Evolutionary conservation across 768 basidiomycete species (phyloP), one percentile per base, ranked within the genome.

Genomic region (Boletus rex-veris): DNA sequence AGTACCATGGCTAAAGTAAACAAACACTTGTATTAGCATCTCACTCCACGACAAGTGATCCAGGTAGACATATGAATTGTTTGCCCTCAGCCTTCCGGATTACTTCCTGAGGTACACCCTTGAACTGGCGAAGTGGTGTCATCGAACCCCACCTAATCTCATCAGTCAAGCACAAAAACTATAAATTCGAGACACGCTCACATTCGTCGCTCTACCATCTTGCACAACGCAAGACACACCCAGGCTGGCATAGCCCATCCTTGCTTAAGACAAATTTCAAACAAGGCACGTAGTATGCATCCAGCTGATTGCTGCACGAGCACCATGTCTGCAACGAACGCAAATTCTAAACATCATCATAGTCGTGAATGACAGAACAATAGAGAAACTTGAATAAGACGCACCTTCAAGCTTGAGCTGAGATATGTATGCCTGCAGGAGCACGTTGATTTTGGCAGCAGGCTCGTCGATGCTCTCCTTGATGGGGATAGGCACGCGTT

Each of bases 241-340:
- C 92, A 86, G 0, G 96, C 93, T 0, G 95, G 92, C 1, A 88
- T 80, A 3, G 97, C 92, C 97, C 97, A 99, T n/a, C 95, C 95
- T 40, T 94, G 86, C 74, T 96, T 52, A 2, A 52, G 50, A n/a
- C 50, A 52, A 3, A 52, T 52, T 11, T 52, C 50, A 21, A 52
- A 52, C 18, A 52, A 45, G 9, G 50, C 50, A n/a, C 43, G 50
- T 15, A 52, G 18, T 12, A 52, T 52, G 11, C 50, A 37, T 97
- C 97, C 97, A 3, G 97, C 97, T 8, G 94, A 97, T 64, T 99
- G 97, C 54, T 94, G 92, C 3, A 99, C 89, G 65, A 94, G 98
- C 9, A 99, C 92, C 91, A 92, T 93, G 59, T 93, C 50, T 14
- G 50, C 50, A 19, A 52, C 50, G 43, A 52, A 38, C 5, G 50